Conservation (phyloP, 2,329 filamentous ascomycete genomes). For the Trichophaea hybrida region DNA sequence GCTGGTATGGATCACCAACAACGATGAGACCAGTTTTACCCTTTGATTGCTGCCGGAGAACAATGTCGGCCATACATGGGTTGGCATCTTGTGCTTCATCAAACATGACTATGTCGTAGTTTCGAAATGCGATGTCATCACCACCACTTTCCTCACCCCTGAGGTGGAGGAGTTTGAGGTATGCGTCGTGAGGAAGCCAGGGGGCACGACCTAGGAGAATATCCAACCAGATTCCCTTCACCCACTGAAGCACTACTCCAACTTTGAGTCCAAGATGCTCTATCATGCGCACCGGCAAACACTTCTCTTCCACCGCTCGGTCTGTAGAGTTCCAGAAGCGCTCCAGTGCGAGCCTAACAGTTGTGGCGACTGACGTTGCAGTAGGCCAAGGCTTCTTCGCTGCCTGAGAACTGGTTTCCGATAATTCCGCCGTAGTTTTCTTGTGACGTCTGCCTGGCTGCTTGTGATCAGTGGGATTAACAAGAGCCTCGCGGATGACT, state of each 20-base stretch:
- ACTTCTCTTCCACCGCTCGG: neutral
- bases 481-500: conserved; percentile 3
- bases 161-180: conserved; percentile 23
- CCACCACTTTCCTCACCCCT: neutral
- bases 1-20: conserved; percentile 26
- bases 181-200: conserved; percentile 22
- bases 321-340: conserved; percentile 13
- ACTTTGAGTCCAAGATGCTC: conserved; percentile 14
- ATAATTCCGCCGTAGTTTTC: neutral
- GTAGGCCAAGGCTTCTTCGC: conserved; percentile 7
- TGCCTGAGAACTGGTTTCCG: neutral
- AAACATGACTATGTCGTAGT: conserved; percentile 23
- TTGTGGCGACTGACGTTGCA: conserved; percentile 5
- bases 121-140: conserved; percentile 18
- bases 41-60: conserved; percentile 17
- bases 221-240: conserved; percentile 15
- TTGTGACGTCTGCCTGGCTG: neutral
- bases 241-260: conserved; percentile 10
- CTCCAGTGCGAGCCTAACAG: conserved; percentile 8
- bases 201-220: conserved; percentile 10
- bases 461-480: neutral
- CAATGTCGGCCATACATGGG: conserved; percentile 21
- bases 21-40: conserved; percentile 6
- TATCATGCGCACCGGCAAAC: conserved; percentile 1
- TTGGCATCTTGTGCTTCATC: conserved; percentile 25